phyloP scores from a whole-genome alignment of 2,329 filamentous ascomycete species.

The Colletotrichum tabaci region DNA sequence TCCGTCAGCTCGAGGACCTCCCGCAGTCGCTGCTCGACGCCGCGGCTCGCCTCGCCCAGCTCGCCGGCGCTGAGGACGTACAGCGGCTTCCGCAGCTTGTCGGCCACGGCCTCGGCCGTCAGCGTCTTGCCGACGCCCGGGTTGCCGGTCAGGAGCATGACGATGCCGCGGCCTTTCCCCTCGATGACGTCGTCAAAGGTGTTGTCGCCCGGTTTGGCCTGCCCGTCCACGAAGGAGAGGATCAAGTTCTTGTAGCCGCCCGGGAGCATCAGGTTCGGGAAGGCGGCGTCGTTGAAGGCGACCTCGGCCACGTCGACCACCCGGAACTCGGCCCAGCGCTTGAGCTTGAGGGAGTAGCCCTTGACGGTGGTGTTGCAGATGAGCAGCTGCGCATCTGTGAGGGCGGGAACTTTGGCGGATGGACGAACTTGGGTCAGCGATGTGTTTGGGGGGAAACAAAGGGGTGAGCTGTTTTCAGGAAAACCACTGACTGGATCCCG shows the following conservation, averaged over 20 bases:
- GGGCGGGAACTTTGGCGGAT: too few species aligned
- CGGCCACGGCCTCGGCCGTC: constrained; percentile 10
- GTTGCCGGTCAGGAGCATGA: constrained; percentile 23
- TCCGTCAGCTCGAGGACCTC: not conserved
- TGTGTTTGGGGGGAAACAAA: too few species aligned
- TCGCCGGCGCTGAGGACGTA: constrained; percentile 34
- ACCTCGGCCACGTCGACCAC: constrained; percentile 33
- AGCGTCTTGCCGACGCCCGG: constrained; percentile 25
- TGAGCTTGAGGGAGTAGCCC: not conserved
- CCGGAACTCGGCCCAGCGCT: constrained; percentile 1
- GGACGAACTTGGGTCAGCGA: too few species aligned
- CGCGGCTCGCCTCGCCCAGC: not conserved
- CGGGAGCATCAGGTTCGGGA: constrained; percentile 46
- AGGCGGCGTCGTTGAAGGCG: constrained; percentile 45
- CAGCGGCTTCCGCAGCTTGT: not conserved
- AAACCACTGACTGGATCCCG: too few species aligned
- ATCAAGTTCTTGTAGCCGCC: constrained; percentile 46
- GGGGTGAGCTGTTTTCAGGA: too few species aligned
- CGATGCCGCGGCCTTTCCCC: constrained; percentile 44
- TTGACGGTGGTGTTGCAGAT: constrained; percentile 14
- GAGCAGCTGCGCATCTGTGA: too few species aligned
- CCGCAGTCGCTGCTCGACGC: constrained; percentile 4
- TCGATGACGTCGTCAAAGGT: constrained; percentile 49
- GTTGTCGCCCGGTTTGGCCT: constrained; percentile 33
- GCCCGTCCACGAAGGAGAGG: constrained; percentile 44